Percentiles rank a stretch among this genome's conserved stretches.
phyloP scores from a whole-genome alignment of 75 land plant genomes.

The Picea sitchensis region DNA sequence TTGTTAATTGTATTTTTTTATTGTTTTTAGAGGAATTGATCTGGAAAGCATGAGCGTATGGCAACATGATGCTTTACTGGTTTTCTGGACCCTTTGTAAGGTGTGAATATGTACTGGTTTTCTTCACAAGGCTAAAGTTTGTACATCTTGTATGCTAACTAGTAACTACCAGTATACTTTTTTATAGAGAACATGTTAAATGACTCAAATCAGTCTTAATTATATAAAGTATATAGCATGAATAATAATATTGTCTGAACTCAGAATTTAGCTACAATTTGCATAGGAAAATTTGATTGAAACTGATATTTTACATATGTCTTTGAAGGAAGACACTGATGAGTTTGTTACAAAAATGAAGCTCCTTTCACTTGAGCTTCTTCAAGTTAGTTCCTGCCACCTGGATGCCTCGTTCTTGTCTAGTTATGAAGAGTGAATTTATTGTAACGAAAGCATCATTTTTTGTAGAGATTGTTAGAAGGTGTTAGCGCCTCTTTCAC shows the following conservation, averaged over 20 bases:
- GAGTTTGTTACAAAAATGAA: conserved; percentile 78
- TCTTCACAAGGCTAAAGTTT: neutral
- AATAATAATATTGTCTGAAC: neutral
- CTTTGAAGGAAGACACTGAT: conserved; percentile 95
- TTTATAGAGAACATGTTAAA: neutral
- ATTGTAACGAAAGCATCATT: neutral
- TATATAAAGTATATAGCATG: neutral
- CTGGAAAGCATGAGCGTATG: conserved; percentile 71
- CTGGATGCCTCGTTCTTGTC: neutral
- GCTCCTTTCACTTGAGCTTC: conserved; percentile 89
- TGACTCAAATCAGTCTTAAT: neutral
- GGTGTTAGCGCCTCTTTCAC: conserved; percentile 91
- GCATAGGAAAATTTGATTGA: neutral
- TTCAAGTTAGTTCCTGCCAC: conserved; percentile 57
- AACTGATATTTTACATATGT: conserved; percentile 58
- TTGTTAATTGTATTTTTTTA: neutral
- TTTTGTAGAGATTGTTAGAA: conserved; percentile 81
- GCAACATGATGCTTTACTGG: conserved; percentile 78
- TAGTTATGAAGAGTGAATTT: neutral
- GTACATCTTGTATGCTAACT: conserved; percentile 11
- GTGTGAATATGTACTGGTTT: conserved; percentile 24
- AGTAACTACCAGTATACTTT: neutral
- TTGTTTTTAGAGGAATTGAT: conserved; percentile 68
- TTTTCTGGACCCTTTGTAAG: conserved; percentile 98
- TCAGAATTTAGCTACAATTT: neutral